phyloP scores from a whole-genome alignment of 192 early-diverging fungal genomes.

The Podila horticola region DNA sequence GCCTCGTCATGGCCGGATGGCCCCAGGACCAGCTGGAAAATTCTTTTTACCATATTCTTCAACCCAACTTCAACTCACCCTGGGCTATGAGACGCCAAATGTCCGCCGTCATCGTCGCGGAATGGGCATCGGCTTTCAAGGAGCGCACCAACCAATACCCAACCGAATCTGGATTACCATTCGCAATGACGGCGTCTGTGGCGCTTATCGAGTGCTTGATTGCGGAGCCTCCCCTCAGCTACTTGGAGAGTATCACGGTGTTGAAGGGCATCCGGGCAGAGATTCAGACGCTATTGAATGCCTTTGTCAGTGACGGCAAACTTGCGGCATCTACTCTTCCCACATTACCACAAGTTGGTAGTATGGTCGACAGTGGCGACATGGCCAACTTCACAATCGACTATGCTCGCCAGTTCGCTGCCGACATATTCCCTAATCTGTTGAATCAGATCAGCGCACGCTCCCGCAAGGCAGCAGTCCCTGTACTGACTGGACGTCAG shows the following conservation, averaged over 20 bases:
- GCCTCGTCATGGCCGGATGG: slow-evolving; percentile 74
- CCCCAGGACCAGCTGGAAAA: slow-evolving; percentile 57
- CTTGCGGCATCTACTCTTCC: slow-evolving; percentile 55
- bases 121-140: slow-evolving; percentile 73
- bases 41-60: slow-evolving; percentile 64
- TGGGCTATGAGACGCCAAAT: slow-evolving; percentile 85
- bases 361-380: slow-evolving; percentile 36
- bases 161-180: slow-evolving; percentile 45
- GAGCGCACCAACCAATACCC: slow-evolving; percentile 42
- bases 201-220: slow-evolving; percentile 62
- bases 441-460: slow-evolving; percentile 49
- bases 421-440: slow-evolving; percentile 56
- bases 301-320: slow-evolving; percentile 63
- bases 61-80: slow-evolving; percentile 70
- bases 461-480: slow-evolving; percentile 43
- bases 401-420: slow-evolving; percentile 60
- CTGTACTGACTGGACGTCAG: slow-evolving; percentile 67
- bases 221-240: slow-evolving; percentile 67
- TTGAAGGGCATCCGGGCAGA: slow-evolving; percentile 74
- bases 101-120: slow-evolving; percentile 80
- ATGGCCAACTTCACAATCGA: slow-evolving; percentile 64
- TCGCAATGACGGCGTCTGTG: slow-evolving; percentile 66
- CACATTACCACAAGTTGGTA: slow-evolving; percentile 60
- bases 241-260: slow-evolving; percentile 70
- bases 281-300: slow-evolving; percentile 70